These are phyloP conservation scores for Coemansia sp. DNA, from an alignment of 371 early-diverging fungal species.

Conservation along the genomic window DNA sequence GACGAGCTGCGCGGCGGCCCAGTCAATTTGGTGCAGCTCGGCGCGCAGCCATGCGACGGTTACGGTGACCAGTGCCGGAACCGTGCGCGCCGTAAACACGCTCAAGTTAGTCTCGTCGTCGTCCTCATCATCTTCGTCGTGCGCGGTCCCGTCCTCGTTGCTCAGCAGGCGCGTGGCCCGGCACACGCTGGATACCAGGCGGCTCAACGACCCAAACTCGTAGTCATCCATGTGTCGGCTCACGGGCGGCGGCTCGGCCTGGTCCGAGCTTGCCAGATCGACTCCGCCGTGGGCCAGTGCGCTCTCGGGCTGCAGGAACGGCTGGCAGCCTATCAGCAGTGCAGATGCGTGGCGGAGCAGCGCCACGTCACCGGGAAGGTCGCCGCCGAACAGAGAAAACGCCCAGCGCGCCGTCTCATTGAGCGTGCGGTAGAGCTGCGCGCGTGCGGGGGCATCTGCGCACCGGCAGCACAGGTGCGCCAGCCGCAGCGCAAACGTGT, in stretches of 20 bases:
- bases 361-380: slow-evolving; percentile 21
- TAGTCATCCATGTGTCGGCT: not conserved
- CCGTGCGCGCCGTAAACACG: slow-evolving; percentile 24
- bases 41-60: slow-evolving; percentile 16
- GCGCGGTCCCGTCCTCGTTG: slow-evolving; percentile 3
- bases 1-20: slow-evolving; percentile 31
- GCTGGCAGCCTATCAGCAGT: slow-evolving; percentile 19
- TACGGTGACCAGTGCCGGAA: slow-evolving; percentile 17
- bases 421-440: slow-evolving; percentile 1
- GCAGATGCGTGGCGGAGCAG: slow-evolving; percentile 14
- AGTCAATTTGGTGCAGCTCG: slow-evolving; percentile 35
- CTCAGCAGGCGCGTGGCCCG: slow-evolving; percentile 17
- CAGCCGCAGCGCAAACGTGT: not conserved
- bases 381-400: slow-evolving; percentile 8
- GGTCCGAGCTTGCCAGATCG: not conserved
- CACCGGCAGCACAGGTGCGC: not conserved
- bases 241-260: not conserved
- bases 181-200: slow-evolving; percentile 14
- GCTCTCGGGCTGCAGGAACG: slow-evolving; percentile 11
- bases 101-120: slow-evolving; percentile 25
- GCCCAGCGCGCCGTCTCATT: slow-evolving; percentile 19
- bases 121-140: slow-evolving; percentile 9
- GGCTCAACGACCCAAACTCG: slow-evolving; percentile 20
- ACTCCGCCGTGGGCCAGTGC: slow-evolving; percentile 2
- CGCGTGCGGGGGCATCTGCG: not conserved